These are phyloP conservation scores for Arthrinium puccinioides DNA, from an alignment of 2,329 filamentous ascomycete genomes.

Conservation along the genomic window DNA sequence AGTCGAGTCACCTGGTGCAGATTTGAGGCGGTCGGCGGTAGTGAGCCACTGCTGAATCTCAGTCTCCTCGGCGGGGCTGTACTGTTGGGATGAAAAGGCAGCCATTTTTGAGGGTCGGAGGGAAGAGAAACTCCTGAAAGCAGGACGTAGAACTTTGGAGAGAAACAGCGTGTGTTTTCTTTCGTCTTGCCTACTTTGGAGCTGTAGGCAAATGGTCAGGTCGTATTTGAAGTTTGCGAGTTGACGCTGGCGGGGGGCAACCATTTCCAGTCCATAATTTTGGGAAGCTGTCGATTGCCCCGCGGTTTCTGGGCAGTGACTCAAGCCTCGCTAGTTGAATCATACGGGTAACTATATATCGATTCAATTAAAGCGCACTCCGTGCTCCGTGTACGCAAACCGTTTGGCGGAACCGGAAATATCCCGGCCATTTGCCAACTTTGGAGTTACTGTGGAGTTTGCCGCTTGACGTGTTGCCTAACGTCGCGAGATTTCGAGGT, in stretches of 20 bases:
- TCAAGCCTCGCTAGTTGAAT: no score
- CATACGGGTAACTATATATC: no score
- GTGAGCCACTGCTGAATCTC: constrained; percentile 88
- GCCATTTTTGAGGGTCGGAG: constrained; percentile 51
- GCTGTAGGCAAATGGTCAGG: background rate
- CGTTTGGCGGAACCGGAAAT: no score
- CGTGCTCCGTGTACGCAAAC: no score
- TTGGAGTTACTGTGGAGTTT: no score
- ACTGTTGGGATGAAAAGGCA: constrained; percentile 59
- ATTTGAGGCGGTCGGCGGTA: constrained; percentile 64
- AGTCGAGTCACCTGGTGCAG: constrained; percentile 51
- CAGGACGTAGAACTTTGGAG: constrained; percentile 23
- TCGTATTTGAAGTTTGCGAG: constrained; percentile 1
- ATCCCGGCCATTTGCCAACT: no score
- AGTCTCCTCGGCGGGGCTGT: constrained; percentile 71
- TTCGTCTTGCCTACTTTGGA: constrained; percentile 2
- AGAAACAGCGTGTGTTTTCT: constrained; percentile 26
- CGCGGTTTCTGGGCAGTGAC: constrained; percentile 1
- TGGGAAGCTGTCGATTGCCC: background rate
- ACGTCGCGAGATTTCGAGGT: constrained; percentile 9
- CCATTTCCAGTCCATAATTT: background rate
- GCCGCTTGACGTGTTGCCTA: no score
- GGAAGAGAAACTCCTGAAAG: constrained; percentile 26
- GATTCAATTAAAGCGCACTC: no score
- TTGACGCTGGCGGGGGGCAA: constrained; percentile 3